These are phyloP conservation scores for Fomitopsis schrenkii DNA, from an alignment of 1,284 basidiomycete genomes.

Conservation along the genomic window DNA sequence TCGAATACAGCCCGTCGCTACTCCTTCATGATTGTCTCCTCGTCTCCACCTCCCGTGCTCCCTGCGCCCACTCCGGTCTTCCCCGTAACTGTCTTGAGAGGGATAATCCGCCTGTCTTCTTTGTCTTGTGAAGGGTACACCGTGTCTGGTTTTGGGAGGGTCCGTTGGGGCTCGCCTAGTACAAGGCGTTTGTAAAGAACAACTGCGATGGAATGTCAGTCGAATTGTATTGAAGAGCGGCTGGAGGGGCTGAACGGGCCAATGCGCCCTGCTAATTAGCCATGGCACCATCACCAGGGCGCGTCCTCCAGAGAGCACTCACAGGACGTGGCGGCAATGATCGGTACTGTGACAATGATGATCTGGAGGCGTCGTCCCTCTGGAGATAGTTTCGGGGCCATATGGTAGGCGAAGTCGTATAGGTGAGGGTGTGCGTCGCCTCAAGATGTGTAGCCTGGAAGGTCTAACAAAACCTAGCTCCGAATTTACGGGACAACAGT, in stretches of 20 bases:
- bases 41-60: neutral
- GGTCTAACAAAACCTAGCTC: too few relatives aligned
- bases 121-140: constrained; percentile 5
- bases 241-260: neutral
- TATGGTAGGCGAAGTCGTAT: neutral
- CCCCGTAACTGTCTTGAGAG: neutral
- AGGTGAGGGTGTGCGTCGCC: neutral
- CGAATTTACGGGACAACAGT: too few relatives aligned
- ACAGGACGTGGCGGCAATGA: constrained; percentile 59
- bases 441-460: too few relatives aligned
- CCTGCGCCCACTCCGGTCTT: neutral
- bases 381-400: constrained; percentile 25
- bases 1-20: neutral
- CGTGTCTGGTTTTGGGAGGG: constrained; percentile 23
- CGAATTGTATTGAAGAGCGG: neutral
- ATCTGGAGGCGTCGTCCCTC: constrained; percentile 53
- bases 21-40: neutral
- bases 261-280: too few relatives aligned
- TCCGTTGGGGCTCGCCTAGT: constrained; percentile 53
- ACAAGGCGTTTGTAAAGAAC: constrained; percentile 54
- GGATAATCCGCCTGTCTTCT: neutral
- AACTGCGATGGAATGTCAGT: neutral
- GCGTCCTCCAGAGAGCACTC: constrained; percentile 12
- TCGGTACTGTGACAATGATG: constrained; percentile 57
- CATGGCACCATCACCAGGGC: too few relatives aligned